Conservation (phyloP, 1,284 basidiomycete species). For the Moesziomyces parantarcticus region DNA sequence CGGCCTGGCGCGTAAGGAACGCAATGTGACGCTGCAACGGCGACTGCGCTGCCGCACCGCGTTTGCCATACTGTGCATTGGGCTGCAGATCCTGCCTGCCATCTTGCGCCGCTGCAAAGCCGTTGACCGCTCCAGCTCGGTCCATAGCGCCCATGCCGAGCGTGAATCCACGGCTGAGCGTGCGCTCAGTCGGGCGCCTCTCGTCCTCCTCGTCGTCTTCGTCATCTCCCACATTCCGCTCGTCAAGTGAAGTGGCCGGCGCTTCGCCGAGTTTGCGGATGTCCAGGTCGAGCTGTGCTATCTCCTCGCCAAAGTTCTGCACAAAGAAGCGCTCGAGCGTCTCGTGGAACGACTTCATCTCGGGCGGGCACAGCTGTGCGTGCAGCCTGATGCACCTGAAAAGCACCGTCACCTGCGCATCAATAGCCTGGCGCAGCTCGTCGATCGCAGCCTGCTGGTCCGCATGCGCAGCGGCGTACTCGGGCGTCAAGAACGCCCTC, state of each 20-base stretch:
- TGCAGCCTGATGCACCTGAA: slow-evolving; percentile 86
- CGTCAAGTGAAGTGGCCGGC: slow-evolving; percentile 12
- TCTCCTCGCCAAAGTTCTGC: slow-evolving; percentile 89
- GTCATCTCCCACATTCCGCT: slow-evolving; percentile 3
- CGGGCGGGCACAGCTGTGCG: slow-evolving; percentile 81
- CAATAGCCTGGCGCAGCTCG: slow-evolving; percentile 78
- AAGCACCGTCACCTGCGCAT: slow-evolving; percentile 80
- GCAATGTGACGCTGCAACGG: slow-evolving; percentile 54
- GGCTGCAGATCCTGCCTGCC: slow-evolving; percentile 38
- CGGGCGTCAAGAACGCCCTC: slow-evolving; percentile 77
- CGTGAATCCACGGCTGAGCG: slow-evolving; percentile 34
- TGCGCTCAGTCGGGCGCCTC: slow-evolving; percentile 28
- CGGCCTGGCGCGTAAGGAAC: slow-evolving; percentile 33
- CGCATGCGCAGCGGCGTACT: slow-evolving; percentile 78
- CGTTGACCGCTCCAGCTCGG: slow-evolving; percentile 13
- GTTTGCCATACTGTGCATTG: slow-evolving; percentile 14
- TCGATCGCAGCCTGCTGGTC: slow-evolving; percentile 78
- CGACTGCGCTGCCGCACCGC: slow-evolving; percentile 17
- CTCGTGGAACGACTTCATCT: slow-evolving; percentile 90
- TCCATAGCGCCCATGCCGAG: slow-evolving; percentile 42
- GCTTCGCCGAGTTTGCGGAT: slow-evolving; percentile 31
- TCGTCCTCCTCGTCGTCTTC: slow-evolving; percentile 24
- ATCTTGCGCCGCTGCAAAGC: slow-evolving; percentile 22
- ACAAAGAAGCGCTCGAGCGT: slow-evolving; percentile 86
- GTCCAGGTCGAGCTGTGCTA: slow-evolving; percentile 68